These are phyloP conservation scores for Paramecium caudatum DNA, from an alignment of 73 alveolate genomes.

Conservation along the genomic window DNA sequence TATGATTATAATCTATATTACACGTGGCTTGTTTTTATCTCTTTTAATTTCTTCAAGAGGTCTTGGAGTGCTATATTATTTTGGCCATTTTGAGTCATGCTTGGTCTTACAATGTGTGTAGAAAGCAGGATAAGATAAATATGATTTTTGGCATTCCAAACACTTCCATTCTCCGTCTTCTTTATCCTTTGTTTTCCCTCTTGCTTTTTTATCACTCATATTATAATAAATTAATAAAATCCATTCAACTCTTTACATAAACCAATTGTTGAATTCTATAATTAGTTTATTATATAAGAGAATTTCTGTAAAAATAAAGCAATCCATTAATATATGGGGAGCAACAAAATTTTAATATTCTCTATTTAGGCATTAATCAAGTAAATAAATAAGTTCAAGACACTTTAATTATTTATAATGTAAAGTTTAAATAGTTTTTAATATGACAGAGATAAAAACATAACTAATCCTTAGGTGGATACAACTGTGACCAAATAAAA, in stretches of 20 bases:
- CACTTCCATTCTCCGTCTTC: slow-evolving; percentile 75
- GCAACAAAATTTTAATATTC: no score
- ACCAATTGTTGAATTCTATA: no score
- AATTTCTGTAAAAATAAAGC: no score
- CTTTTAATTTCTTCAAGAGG: slow-evolving; percentile 62
- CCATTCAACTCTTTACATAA: no score
- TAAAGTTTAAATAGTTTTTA: slow-evolving; percentile 47
- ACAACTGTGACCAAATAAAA: slow-evolving; percentile 32
- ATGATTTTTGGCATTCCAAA: slow-evolving; percentile 80
- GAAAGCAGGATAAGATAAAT: slow-evolving; percentile 96
- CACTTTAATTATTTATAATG: not conserved
- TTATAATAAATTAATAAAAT: no score
- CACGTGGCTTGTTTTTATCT: slow-evolving; percentile 62
- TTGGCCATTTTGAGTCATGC: slow-evolving; percentile 84
- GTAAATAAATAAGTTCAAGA: not conserved
- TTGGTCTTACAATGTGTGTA: slow-evolving; percentile 96
- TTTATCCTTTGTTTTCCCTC: slow-evolving; percentile 28
- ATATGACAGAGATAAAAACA: slow-evolving; percentile 53
- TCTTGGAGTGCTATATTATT: slow-evolving; percentile 52
- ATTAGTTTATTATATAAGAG: no score
- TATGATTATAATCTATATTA: not conserved
- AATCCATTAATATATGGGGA: no score
- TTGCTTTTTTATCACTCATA: slow-evolving; percentile 55
- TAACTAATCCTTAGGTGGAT: slow-evolving; percentile 39
- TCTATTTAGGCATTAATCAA: not conserved